Base-by-base conservation (phyloP, 768 basidiomycete species). In the Russula olivacea region DNA sequence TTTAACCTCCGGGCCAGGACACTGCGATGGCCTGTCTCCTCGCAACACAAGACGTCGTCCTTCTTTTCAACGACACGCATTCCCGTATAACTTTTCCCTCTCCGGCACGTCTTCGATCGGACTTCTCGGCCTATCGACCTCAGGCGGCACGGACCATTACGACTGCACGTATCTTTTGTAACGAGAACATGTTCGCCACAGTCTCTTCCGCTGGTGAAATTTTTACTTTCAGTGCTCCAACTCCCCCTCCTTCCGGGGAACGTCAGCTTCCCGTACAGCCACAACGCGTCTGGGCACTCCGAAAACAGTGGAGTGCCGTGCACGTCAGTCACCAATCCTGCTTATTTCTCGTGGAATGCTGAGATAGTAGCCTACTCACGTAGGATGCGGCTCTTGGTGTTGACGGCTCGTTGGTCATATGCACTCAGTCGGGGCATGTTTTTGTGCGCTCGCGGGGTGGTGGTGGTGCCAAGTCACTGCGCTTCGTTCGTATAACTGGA, bases 391-490 rank as follows among this genome's bases (percentile, higher is more conserved):
- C 93, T 0, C 78, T 98, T 15, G 92, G 93, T 21, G 78, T 85
- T 1, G 93, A 97, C 66, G 92, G 94, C 4, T 83, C 88, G 17
- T 83, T 97, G 70, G 87, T 97, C 71, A 81, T 98, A 51, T 97
- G 92, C 75, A 98, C 96, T 1, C 85, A 89, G 65, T 95, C 96
- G 4, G 96, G 96, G 0, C 94, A 98, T 69, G 94, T 96, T 36
- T 98, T 89, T 70, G 80, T 95, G 25, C 88, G 94, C 25, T 80
- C 85, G 21, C 82, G 92, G 30, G 83, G 76, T 62, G 70, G 43
- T 56, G 69, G 69, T 25, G 69, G 69, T 28, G 66, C 48, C 6
- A 88, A 87, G 71, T 71, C 82, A 1, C 82, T 82, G 77, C 93
- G 88, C 75, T 96, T 93, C 71, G 83, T 87, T 63, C 84, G 88